Evolutionary conservation across 805 yeast species (phyloP).

Genomic region (Komagataella mondaviorum): DNA sequence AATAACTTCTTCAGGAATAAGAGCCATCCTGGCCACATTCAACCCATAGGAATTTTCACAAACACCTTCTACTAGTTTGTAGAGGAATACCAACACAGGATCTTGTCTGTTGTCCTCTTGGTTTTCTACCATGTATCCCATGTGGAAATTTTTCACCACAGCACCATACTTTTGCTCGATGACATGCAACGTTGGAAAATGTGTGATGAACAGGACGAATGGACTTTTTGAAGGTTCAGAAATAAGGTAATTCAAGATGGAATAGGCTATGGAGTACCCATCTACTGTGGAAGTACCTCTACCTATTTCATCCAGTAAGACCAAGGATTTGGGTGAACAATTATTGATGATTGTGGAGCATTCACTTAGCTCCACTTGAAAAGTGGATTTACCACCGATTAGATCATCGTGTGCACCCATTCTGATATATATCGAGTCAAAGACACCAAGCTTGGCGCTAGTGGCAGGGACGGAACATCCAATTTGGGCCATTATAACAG

Average conservation of each 20-base stretch:
- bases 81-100: conserved; percentile 34
- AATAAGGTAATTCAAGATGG: conserved; percentile 51
- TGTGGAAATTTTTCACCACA: conserved; percentile 46
- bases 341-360: conserved; percentile 40
- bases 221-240: conserved; percentile 24
- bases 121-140: conserved; percentile 36
- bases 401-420: conserved; percentile 82
- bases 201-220: conserved; percentile 70
- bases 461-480: conserved; percentile 69
- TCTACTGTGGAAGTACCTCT: conserved; percentile 60
- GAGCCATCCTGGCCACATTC: conserved; percentile 73
- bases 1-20: conserved; percentile 34
- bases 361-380: conserved; percentile 65
- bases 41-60: conserved; percentile 67
- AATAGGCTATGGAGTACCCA: conserved; percentile 71
- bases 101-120: conserved; percentile 10
- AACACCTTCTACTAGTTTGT: conserved; percentile 32
- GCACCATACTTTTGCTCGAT: conserved; percentile 26
- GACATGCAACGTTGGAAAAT: conserved; percentile 54
- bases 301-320: conserved; percentile 66
- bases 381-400: conserved; percentile 66
- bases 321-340: conserved; percentile 41
- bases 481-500: conserved; percentile 61
- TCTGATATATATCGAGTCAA: conserved; percentile 38
- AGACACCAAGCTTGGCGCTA: conserved; percentile 45